Conservation (phyloP, 106 monocot genomes). For the Dactylorhiza incarnata region DNA sequence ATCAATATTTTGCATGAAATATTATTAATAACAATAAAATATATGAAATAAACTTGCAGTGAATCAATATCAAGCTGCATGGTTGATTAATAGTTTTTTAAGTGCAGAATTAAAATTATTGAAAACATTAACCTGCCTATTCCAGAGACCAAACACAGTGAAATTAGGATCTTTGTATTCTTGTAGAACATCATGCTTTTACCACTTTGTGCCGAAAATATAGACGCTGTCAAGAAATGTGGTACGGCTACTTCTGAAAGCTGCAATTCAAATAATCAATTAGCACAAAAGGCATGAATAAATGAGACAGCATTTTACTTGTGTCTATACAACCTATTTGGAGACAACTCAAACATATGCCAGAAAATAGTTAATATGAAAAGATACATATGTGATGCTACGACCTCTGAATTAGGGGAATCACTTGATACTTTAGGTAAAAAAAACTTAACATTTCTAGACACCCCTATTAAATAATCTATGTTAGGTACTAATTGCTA, state of each 20-base stretch:
- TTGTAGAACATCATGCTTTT: slow-evolving; percentile 46
- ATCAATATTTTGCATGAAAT: neutral
- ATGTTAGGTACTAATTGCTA: neutral
- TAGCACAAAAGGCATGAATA: slow-evolving; percentile 1
- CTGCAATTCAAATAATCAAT: slow-evolving; percentile 31
- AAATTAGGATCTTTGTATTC: slow-evolving; percentile 58
- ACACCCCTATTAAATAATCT: neutral
- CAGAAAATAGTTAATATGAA: neutral
- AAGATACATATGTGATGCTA: neutral
- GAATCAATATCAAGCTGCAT: no score
- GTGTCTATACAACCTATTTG: neutral
- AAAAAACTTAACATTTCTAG: neutral
- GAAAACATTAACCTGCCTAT: slow-evolving; percentile 65
- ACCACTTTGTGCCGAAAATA: slow-evolving; percentile 87
- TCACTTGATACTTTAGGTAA: neutral
- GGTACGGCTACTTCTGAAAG: slow-evolving; percentile 83
- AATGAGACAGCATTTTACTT: neutral
- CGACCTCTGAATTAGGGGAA: neutral
- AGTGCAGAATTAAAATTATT: neutral
- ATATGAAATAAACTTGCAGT: no score
- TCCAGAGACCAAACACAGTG: slow-evolving; percentile 80
- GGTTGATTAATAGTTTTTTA: neutral
- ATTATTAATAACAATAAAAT: neutral
- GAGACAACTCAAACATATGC: neutral
- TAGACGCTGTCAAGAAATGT: slow-evolving; percentile 90